Percentiles rank a stretch among this genome's conserved stretches.
phyloP scores from a whole-genome alignment of 169 alveolate species.

The Plasmodium adleri region DNA sequence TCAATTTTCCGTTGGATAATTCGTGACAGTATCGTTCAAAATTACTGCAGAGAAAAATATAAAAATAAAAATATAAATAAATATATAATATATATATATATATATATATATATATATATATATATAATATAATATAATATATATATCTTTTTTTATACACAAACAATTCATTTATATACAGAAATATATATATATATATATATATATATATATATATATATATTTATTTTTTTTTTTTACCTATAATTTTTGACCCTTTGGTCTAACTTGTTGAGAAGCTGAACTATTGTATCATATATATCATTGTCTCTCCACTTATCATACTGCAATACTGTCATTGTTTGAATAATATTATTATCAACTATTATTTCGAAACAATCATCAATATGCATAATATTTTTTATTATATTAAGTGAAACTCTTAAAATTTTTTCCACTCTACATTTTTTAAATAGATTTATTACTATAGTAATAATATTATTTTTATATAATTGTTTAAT shows the following conservation, averaged over 20 bases:
- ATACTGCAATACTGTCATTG: conserved; percentile 86
- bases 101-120: neutral
- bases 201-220: neutral
- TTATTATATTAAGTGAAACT: conserved; percentile 79
- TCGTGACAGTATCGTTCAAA: conserved; percentile 88
- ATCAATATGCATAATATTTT: conserved; percentile 79
- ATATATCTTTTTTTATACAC: neutral
- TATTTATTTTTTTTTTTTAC: conserved; percentile 17
- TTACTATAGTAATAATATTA: conserved; percentile 76
- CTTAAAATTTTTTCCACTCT: conserved; percentile 83
- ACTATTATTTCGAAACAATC: conserved; percentile 84
- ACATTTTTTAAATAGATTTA: conserved; percentile 81
- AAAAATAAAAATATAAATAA: neutral
- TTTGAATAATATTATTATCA: conserved; percentile 86
- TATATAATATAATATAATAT: neutral
- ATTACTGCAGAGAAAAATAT: conserved; percentile 63
- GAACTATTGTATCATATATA: conserved; percentile 86
- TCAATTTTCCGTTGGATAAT: conserved; percentile 84
- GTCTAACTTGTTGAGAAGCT: conserved; percentile 84
- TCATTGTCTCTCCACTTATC: conserved; percentile 91
- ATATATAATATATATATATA: neutral
- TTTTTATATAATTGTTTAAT: conserved; percentile 78
- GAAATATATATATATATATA: neutral
- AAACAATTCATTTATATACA: neutral
- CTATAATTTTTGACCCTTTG: conserved; percentile 83